Base-by-base conservation (phyloP, 2,329 filamentous ascomycete genomes). In the Botrytis porri region DNA sequence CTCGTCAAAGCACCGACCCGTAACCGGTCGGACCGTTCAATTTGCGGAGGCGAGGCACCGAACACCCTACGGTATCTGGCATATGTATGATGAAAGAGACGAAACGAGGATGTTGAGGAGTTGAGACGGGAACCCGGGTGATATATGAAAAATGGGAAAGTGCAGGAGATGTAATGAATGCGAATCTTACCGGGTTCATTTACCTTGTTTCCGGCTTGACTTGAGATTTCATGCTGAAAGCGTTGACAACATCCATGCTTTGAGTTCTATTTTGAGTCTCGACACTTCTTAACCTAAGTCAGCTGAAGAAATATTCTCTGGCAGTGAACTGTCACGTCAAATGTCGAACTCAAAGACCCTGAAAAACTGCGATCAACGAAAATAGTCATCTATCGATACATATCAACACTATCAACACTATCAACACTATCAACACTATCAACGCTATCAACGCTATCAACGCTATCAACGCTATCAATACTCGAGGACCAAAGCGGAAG, bases 11-110 rank as follows among this genome's bases (percentile, higher is more conserved):
- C 45, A 67, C 45, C 39, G 29, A 67, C 45, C 45, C 45, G 45
- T 67, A 67, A 54, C 64, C 45, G 64, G 64, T 29, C 63, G 63
- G 63, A 51, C 63, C 45, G 64, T 66, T 66, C 62, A 45, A 45
- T 64, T 39, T 66, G 64, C 64, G 64, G 64, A 66, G 63, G 63
- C 32, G 63, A 66, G 43, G 32, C 64, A 66, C 45, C 64, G 64
- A 54, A 29, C 45, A 48, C 64, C 45, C 25, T 67, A 22, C 64
- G 45, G 64, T 54, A 67, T 67, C 35, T 67, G 45, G 45, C 64
- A 67, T 67, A 25, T 51, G 63, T 57, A 57, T 57, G n/a, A 32
- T 57, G 51, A 29, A 66, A 39, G 22, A 39, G 64, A 39, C 43
- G 43, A 65, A 51, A 51, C 22, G 22, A 43, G 61, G n/a, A 62